Evolutionary conservation across 352 stramenopile species (phyloP), one percentile per base, ranked within the genome.

Genomic region (Pythium sukuiense): DNA sequence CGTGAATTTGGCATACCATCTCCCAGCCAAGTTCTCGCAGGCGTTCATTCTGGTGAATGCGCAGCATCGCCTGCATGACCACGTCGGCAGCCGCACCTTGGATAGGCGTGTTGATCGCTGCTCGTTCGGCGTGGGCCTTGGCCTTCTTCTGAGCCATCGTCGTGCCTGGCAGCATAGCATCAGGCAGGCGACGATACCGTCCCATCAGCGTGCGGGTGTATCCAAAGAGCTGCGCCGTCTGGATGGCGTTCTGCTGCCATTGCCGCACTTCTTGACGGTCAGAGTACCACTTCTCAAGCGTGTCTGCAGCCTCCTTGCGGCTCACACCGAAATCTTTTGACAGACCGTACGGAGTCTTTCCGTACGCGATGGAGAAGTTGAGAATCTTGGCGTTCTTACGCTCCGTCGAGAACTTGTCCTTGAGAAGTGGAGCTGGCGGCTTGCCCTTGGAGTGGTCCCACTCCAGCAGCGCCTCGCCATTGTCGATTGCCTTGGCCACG

Each of bases 361-460:
- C 98, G 73, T 99, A 99, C 7, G 98, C 97, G 67, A 99, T 99
- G 14, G 95, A 99, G 69, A 99, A 99, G 73, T 99, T 99, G 20
- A 99, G 83, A 20, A 99, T 99, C 71, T 99, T 99, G 13, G 97
- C 97, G 61, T 99, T 98, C 53, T 98, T 89, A 50, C 97, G 89
- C 79, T 99, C 97, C 6, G 95, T 95, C 20, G 88, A 96, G 74
- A 97, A 99, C 69, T 97, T 89, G 76, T 99, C 97, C 75, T 99
- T 99, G 20, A 99, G 80, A 60, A 99, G 74, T 13, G 97, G 97
- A 54, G 95, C 97, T 7, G 89, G 82, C 11, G 95, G 88, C 30
- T 91, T 79, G 26, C 95, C 95, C 32, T 97, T 93, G 4, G 80
- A 81, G 63, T 92, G 95, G 71, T 99, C 97, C 97, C 97, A 99